phyloP scores from a whole-genome alignment of 768 basidiomycete species.

The Suillus brevipes region DNA sequence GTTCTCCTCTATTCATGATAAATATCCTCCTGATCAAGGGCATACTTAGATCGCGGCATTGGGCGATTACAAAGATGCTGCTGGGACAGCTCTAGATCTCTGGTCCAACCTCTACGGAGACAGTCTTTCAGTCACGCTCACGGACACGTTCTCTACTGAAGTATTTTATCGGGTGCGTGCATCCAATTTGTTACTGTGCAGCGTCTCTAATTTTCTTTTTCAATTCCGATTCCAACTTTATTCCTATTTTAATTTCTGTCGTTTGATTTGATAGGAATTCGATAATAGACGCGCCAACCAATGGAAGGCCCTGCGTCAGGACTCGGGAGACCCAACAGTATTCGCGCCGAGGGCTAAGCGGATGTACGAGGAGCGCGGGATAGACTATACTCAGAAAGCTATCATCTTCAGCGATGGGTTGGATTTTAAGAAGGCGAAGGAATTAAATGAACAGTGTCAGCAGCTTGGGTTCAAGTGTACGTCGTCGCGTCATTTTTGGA shows the following conservation, averaged over 20 bases:
- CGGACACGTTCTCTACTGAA: slow-evolving; percentile 91
- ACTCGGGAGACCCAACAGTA: slow-evolving; percentile 86
- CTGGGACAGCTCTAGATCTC: slow-evolving; percentile 70
- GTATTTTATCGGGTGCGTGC: slow-evolving; percentile 73
- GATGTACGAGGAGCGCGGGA: slow-evolving; percentile 69
- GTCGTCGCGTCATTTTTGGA: neutral
- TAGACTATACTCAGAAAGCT: slow-evolving; percentile 62
- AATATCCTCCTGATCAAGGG: neutral
- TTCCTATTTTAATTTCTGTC: neutral
- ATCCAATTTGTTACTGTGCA: slow-evolving; percentile 7
- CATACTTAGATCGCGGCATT: slow-evolving; percentile 70
- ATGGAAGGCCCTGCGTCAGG: slow-evolving; percentile 89
- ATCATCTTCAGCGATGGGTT: slow-evolving; percentile 87
- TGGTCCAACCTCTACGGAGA: slow-evolving; percentile 80
- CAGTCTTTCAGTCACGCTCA: slow-evolving; percentile 70
- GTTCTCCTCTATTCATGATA: slow-evolving; percentile 15
- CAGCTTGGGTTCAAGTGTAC: slow-evolving; percentile 70
- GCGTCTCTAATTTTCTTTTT: neutral
- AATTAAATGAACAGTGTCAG: slow-evolving; percentile 68
- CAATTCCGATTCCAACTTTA: too few relatives aligned
- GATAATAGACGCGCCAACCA: slow-evolving; percentile 52
- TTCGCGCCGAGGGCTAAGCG: slow-evolving; percentile 76
- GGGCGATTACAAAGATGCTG: slow-evolving; percentile 77
- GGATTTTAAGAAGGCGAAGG: slow-evolving; percentile 66
- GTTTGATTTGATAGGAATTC: slow-evolving; percentile 41